phyloP scores from a whole-genome alignment of 495 filamentous ascomycete genomes.

The Talaromyces ruber region DNA sequence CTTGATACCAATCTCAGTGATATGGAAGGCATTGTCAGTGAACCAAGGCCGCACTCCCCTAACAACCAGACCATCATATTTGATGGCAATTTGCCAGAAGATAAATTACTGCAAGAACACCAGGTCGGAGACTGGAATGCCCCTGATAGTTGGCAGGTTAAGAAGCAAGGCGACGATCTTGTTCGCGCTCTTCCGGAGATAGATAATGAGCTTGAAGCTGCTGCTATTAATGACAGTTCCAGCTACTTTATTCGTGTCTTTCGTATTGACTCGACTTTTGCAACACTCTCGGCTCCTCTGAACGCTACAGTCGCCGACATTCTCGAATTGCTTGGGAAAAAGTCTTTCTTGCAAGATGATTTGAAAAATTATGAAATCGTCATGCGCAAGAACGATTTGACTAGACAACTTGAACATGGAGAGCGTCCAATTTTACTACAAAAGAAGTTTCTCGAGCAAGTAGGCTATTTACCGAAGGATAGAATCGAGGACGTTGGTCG shows the following conservation, averaged over 20 bases:
- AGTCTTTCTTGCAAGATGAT: slow-evolving; percentile 83
- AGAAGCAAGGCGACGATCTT: slow-evolving; percentile 57
- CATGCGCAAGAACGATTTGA: slow-evolving; percentile 85
- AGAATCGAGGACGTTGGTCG: slow-evolving; percentile 90
- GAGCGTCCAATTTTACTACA: slow-evolving; percentile 90
- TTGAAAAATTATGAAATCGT: slow-evolving; percentile 92
- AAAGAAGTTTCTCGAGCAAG: slow-evolving; percentile 83
- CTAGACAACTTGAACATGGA: slow-evolving; percentile 62
- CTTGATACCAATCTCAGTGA: slow-evolving; percentile 78
- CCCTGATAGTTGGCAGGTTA: slow-evolving; percentile 90
- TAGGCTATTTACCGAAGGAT: slow-evolving; percentile 83
- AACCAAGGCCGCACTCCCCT: slow-evolving; percentile 34
- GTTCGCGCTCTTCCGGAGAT: slow-evolving; percentile 49
- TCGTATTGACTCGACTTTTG: slow-evolving; percentile 85
- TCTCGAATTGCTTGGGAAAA: slow-evolving; percentile 73
- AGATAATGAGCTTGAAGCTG: slow-evolving; percentile 31
- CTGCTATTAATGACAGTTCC: slow-evolving; percentile 36
- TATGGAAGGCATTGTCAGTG: slow-evolving; percentile 75
- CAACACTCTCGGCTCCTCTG: slow-evolving; percentile 72
- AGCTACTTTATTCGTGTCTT: slow-evolving; percentile 95
- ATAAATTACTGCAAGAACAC: slow-evolving; percentile 20
- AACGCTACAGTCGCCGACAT: slow-evolving; percentile 80
- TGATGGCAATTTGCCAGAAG: slow-evolving; percentile 40
- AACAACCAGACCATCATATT: slow-evolving; percentile 39
- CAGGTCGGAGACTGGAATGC: slow-evolving; percentile 64